Evolutionary conservation across 345 rosid genomes (phyloP).

Genomic region (Alliaria petiolata): DNA sequence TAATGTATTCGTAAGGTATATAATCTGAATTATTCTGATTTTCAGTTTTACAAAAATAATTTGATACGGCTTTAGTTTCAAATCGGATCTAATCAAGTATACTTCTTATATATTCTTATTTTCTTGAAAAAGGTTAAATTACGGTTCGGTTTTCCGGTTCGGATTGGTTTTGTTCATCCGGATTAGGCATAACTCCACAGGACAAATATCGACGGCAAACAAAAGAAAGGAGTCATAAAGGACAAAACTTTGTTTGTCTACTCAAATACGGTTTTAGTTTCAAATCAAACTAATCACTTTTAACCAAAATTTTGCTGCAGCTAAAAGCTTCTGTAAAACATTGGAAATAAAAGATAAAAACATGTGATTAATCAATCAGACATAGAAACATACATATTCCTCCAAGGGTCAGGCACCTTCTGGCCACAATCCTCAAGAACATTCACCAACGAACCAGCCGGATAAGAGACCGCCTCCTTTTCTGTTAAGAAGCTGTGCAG

Average conservation of each 20-base stretch:
- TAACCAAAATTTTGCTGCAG: constrained; percentile 4
- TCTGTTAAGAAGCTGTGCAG: constrained; percentile 45
- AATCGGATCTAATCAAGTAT: too few relatives aligned
- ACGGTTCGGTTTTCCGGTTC: neutral
- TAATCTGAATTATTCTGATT: too few relatives aligned
- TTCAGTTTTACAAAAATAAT: too few relatives aligned
- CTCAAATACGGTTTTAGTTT: too few relatives aligned
- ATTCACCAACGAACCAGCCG: constrained; percentile 39
- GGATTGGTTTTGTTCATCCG: neutral
- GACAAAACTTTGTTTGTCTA: neutral
- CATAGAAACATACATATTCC: constrained; percentile 23
- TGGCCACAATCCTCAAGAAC: constrained; percentile 53
- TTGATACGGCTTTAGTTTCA: too few relatives aligned
- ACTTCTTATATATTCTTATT: neutral
- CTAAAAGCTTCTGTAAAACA: neutral
- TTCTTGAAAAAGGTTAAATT: neutral
- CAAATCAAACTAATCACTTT: neutral
- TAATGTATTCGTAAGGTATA: neutral
- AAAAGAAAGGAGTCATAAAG: neutral
- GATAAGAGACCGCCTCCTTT: constrained; percentile 30
- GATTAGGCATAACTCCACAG: too few relatives aligned
- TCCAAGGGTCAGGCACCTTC: constrained; percentile 43
- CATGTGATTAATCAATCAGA: constrained; percentile 14
- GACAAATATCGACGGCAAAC: neutral
- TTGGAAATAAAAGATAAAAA: neutral